Percentiles rank a stretch among this genome's conserved stretches.
phyloP scores from a whole-genome alignment of 2,329 filamentous ascomycete genomes.

The Hypoxylon sp. region DNA sequence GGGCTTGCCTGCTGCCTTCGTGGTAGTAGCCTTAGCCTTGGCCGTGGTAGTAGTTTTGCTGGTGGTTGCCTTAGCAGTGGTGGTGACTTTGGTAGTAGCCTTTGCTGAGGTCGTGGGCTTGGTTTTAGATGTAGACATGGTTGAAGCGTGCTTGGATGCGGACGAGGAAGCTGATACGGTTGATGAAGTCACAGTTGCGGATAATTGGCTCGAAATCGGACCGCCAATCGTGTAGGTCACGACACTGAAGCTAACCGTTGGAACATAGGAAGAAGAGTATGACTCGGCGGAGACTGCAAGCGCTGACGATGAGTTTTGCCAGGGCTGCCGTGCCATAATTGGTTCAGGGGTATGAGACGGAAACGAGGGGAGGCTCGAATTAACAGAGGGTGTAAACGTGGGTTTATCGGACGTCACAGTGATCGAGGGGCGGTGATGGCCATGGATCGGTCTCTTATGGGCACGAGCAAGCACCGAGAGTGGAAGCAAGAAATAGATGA shows the following conservation, averaged over 20 bases:
- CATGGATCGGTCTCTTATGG: neutral
- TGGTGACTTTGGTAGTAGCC: neutral
- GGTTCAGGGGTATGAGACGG: neutral
- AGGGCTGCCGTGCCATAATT: neutral
- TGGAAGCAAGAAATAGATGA: constrained; percentile 14
- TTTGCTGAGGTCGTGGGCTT: neutral
- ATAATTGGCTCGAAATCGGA: neutral
- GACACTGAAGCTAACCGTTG: neutral
- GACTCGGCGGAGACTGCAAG: neutral
- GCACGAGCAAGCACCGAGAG: neutral
- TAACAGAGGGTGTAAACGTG: neutral
- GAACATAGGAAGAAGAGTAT: neutral
- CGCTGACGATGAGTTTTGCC: neutral
- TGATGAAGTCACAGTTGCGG: neutral
- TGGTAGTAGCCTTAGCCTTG: neutral
- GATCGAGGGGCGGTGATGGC: neutral
- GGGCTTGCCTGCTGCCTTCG: neutral
- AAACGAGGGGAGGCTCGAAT: neutral
- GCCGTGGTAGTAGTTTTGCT: neutral
- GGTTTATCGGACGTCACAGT: neutral
- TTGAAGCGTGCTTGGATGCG: too few relatives aligned
- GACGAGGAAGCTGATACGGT: neutral
- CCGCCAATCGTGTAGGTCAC: neutral
- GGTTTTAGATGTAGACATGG: neutral
- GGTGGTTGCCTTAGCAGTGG: neutral